Conservation (phyloP, 306 rosid genomes). For the Quercus robur region DNA sequence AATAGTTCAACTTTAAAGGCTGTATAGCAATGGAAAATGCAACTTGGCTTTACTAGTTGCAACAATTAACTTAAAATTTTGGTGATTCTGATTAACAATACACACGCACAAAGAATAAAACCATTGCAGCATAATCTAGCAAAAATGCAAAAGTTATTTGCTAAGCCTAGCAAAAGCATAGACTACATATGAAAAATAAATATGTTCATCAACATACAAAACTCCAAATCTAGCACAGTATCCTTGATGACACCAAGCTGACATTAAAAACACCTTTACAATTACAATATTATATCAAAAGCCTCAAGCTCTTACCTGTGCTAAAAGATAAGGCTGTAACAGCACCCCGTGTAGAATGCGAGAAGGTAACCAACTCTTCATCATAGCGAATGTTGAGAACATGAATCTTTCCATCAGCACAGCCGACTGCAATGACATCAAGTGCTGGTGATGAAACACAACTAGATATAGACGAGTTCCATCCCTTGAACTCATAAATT, state of each 20-base stretch:
- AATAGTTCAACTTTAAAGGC: not conserved
- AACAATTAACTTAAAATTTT: not conserved
- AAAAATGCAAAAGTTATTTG: not conserved
- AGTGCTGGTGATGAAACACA: constrained; percentile 90
- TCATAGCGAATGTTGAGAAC: constrained; percentile 76
- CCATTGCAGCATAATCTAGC: not conserved
- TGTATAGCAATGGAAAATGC: not conserved
- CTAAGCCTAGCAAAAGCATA: not conserved
- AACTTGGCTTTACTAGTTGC: not conserved
- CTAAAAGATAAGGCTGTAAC: constrained; percentile 89
- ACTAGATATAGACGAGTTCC: constrained; percentile 73
- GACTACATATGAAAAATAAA: not conserved
- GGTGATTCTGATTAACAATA: not conserved
- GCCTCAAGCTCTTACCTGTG: constrained; percentile 48
- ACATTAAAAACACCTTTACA: not conserved
- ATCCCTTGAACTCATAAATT: constrained; percentile 83
- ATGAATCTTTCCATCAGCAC: constrained; percentile 81
- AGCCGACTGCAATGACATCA: constrained; percentile 89
- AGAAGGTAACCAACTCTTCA: constrained; percentile 73
- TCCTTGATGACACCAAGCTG: not conserved
- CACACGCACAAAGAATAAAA: not conserved
- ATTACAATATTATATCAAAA: not conserved
- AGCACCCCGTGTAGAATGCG: constrained; percentile 89
- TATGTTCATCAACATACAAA: not conserved
- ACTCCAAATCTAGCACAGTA: not conserved